A percentile compares a stretch with the other conserved stretches of the same genome.
Evolutionary conservation across 257 asterid genomes (phyloP).

Genomic region (Verbascum thapsus): DNA sequence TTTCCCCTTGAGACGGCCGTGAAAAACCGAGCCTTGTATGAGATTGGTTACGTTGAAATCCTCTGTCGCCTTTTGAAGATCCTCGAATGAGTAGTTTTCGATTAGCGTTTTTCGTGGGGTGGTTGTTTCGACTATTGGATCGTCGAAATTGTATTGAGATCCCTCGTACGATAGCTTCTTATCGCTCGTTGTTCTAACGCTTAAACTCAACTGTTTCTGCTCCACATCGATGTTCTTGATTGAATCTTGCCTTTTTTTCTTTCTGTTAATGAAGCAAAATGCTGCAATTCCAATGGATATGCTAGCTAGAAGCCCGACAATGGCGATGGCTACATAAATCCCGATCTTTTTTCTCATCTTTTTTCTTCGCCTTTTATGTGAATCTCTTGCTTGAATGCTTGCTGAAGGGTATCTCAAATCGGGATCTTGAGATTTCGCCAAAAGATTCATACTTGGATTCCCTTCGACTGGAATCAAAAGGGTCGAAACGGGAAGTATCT

Average conservation of each 20-base stretch:
- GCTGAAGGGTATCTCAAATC: conserved; percentile 35
- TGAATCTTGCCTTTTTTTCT: conserved; percentile 19
- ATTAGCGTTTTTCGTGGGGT: conserved; percentile 49
- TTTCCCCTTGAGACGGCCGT: conserved; percentile 76
- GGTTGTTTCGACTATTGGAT: conserved; percentile 36
- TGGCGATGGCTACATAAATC: conserved; percentile 45
- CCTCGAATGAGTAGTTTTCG: conserved; percentile 68
- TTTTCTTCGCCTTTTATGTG: conserved; percentile 39
- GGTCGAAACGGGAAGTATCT: conserved; percentile 44
- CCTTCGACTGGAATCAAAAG: conserved; percentile 46
- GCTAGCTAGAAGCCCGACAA: conserved; percentile 37
- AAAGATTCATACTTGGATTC: conserved; percentile 36
- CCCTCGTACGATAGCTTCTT: conserved; percentile 81
- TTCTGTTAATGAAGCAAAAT: conserved; percentile 41
- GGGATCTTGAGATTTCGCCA: conserved; percentile 26
- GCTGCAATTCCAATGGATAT: conserved; percentile 43
- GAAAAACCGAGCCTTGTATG: conserved; percentile 63
- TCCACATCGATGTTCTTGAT: conserved; percentile 48
- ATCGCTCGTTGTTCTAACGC: conserved; percentile 69
- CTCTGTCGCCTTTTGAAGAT: conserved; percentile 66
- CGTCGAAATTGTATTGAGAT: conserved; percentile 58
- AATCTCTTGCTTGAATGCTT: conserved; percentile 31
- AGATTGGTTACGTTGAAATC: conserved; percentile 51
- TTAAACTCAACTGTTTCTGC: conserved; percentile 63
- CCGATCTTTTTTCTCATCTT: conserved; percentile 44